Percentiles rank a stretch among this genome's conserved stretches.
Conservation (phyloP, 1,284 basidiomycete species). For the Ceratorhiza oryzae-sativae region DNA sequence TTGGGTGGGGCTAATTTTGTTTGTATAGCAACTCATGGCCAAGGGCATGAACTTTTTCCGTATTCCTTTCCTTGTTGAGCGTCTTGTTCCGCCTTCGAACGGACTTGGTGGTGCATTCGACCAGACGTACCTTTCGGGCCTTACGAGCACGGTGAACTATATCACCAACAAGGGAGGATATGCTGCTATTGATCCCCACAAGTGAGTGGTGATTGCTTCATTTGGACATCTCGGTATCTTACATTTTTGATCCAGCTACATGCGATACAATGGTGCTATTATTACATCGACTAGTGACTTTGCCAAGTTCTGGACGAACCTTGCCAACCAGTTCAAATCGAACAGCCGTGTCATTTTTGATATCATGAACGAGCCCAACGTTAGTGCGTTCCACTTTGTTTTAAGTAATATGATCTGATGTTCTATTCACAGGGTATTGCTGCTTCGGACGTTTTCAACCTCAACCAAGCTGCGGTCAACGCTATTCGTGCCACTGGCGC, state of each 20-base stretch:
- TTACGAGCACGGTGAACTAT: slow-evolving; percentile 63
- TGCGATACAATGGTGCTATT: slow-evolving; percentile 62
- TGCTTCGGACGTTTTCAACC: slow-evolving; percentile 21
- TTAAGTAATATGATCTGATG: slow-evolving; percentile 47
- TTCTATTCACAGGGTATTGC: slow-evolving; percentile 13
- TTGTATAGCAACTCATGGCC: slow-evolving; percentile 57
- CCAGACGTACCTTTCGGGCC: slow-evolving; percentile 59
- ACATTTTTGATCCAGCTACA: slow-evolving; percentile 63
- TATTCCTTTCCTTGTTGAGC: slow-evolving; percentile 66
- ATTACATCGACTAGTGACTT: slow-evolving; percentile 61
- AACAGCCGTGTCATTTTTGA: slow-evolving; percentile 52
- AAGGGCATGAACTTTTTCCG: slow-evolving; percentile 71
- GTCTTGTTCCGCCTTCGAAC: slow-evolving; percentile 59
- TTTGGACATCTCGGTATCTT: no score
- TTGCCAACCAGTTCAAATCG: slow-evolving; percentile 57
- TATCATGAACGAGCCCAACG: slow-evolving; percentile 69
- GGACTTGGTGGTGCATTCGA: slow-evolving; percentile 46
- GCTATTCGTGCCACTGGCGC: slow-evolving; percentile 67
- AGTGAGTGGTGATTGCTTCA: slow-evolving; percentile 50
- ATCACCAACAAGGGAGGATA: slow-evolving; percentile 67
- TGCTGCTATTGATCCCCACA: slow-evolving; percentile 59
- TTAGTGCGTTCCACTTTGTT: slow-evolving; percentile 55
- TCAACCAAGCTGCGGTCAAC: slow-evolving; percentile 70
- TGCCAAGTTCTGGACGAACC: slow-evolving; percentile 65
- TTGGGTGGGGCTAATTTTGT: slow-evolving; percentile 43